Evolutionary conservation across 176 grass and related monocot genomes (phyloP), one percentile per base, ranked within the genome.

Genomic region (Puya raimondii): DNA sequence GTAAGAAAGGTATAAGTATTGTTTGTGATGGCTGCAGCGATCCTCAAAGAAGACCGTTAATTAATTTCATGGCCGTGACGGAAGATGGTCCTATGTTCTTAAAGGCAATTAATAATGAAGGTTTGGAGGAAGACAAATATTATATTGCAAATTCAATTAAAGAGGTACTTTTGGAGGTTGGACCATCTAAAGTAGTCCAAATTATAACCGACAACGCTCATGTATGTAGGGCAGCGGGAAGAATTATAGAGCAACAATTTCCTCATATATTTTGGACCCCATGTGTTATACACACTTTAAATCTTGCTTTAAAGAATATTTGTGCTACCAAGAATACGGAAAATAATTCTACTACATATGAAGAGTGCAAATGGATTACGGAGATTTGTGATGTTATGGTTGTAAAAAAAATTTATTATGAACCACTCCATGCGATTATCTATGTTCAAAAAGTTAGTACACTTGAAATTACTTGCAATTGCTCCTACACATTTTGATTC

Each of bases 391-490:
- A 5, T 69, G 71, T 66, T 50, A 5, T 69, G 4, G 20, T 12
- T 3, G 69, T 63, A n/a, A 48, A 18, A 48, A 21, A 66, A 64
- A 54, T 75, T 75, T 48, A 68, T 81, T 29, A 58, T 63, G 29
- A 74, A 51, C 10, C 70, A 73, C 2, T 2, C 26, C 26, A 75
- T 69, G 33, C 12, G 26, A 2, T 51, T 66, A 27, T 12, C 42
- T 69, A 23, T 81, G 15, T 64, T 50, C 20, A 81, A 75, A 20
- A 23, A 75, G 17, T 58, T 59, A 49, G 47, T 67, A 23, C 64
- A 47, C 52, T 61, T 80, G 49, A 80, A 80, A 72, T 53, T 80
- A 13, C 50, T 80, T 53, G 61, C 47, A 22, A 25, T 80, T 66
- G 59, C 7, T 5, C 16, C 57, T 9, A 80, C 51, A n/a, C 2